Evolutionary conservation across 148 eudicot genomes (phyloP), one percentile per base, ranked within the genome.

Genomic region (Dysphania ambrosioides): DNA sequence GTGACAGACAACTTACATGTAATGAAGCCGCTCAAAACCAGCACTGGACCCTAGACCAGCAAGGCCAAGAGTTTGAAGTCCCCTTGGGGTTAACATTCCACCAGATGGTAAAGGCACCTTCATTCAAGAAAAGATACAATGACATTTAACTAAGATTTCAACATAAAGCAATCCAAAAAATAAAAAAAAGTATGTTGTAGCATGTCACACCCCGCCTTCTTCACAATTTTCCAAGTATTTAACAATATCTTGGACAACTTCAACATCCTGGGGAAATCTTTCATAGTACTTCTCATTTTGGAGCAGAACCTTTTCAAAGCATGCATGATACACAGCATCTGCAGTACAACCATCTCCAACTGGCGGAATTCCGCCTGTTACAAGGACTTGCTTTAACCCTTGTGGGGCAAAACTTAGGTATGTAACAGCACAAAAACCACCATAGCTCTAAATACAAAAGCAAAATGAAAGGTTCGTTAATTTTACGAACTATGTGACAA

Each of bases 11-110:
- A 79, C 86, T 86, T 82, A 92, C 98, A 87, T 61, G 81, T 87
- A 95, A 84, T 95, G 98, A 79, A 95, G 70, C 68, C 92, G 93
- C 84, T 95, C 98, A 84, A 95, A 95, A 77, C 97, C 98, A 72
- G 87, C 76, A 82, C 91, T 75, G 47, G 94, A 82, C 68, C 98
- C 98, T 83, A 95, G 86, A 78, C 96, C 98, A 56, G 89, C 60
- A 72, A 92, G 90, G 38, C 98, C 98, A 49, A 95, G 91, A 66
- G 86, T 83, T 80, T 95, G 98, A 53, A 95, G 76, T 73, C 98
- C 98, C 70, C 81, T 79, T 31, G 98, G 97, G 29, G 93, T 92
- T 80, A 92, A 86, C 74, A 88, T 72, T 79, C 98, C 92, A 68
- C 98, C 98, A 79, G 98, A 95, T 57, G 98, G 98, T 73, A 95